Evolutionary conservation across 2,329 filamentous ascomycete genomes (phyloP), one percentile per base, ranked within the genome.

Genomic region (Phoma herbarum): DNA sequence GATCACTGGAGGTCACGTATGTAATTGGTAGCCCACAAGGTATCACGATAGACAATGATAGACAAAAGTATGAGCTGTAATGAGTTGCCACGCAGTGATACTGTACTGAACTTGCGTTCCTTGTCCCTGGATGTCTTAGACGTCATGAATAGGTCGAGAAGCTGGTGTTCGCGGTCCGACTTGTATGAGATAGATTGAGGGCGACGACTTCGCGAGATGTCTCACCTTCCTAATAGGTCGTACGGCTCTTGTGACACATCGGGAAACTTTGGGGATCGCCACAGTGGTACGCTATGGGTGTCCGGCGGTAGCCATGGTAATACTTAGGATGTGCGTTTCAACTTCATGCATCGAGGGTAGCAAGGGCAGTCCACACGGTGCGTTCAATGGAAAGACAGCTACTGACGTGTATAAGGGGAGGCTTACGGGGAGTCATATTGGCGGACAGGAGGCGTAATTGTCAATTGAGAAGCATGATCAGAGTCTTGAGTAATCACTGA

Each of bases 401-500:
- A n/a, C 26, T 28, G 26, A 28, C 26, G 26, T 28, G 26, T n/a
- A n/a, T n/a, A n/a, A n/a, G 26, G 4, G 11, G 26, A 28, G 26
- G 16, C 31, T 33, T 33, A 14, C n/a, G 29, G 31, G n/a, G 31
- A n/a, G 31, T 33, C 31, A 33, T 14, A 14, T 33, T 5, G 31
- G 7, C 14, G 31, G 3, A 14, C 31, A 33, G 2, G 31, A 33
- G 14, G 31, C 16, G n/a, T n/a, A 35, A 23, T 9, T 9, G 41
- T 14, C 26, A 23, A 43, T 4, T 26, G 41, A 25, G 23, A 7
- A 12, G 14, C 11, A 26, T 25, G 22, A 25, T 43, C 14, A 26
- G 25, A 46, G 33, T 42, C 12, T 46, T 50, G 50, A 9, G 25
- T 7, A 37, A 41, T 52, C 49, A 44, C 45, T 50, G 44, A 50